Evolutionary conservation across 331 rosid genomes (phyloP).

Genomic region (Pyracantha coccinea): DNA sequence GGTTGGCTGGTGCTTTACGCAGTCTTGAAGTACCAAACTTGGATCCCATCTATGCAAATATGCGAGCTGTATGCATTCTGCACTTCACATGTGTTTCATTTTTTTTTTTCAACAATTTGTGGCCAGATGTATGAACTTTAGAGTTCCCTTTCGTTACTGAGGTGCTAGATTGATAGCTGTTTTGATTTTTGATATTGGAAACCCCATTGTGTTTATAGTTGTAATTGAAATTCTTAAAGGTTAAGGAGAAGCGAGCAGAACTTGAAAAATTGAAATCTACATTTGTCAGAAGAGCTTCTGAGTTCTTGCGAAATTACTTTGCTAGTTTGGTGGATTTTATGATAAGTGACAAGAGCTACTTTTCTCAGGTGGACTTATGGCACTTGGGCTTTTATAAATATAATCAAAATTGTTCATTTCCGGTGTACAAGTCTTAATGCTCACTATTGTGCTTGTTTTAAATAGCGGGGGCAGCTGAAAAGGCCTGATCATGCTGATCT

Average conservation of each 20-base stretch:
- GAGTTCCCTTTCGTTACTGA: not conserved
- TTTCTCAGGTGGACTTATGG: conserved; percentile 70
- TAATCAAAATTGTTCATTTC: conserved; percentile 4
- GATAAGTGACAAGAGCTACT: conserved; percentile 80
- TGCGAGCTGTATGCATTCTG: conserved; percentile 71
- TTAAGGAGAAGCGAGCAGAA: conserved; percentile 84
- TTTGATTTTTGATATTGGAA: not conserved
- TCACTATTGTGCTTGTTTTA: conserved; percentile 23
- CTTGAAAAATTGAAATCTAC: conserved; percentile 74
- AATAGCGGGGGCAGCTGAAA: conserved; percentile 91
- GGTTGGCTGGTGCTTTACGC: conserved; percentile 74
- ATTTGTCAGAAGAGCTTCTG: conserved; percentile 81
- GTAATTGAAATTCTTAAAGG: conserved; percentile 43
- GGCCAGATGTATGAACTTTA: not conserved
- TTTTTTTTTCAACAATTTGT: not conserved
- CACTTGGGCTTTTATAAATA: not conserved
- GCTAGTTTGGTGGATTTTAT: conserved; percentile 81
- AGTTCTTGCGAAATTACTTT: conserved; percentile 67
- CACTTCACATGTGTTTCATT: conserved; percentile 13
- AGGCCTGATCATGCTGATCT: conserved; percentile 97
- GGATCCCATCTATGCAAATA: conserved; percentile 66
- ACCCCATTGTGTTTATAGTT: conserved; percentile 1
- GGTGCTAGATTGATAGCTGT: not conserved
- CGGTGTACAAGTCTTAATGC: conserved; percentile 4
- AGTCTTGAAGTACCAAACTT: conserved; percentile 55